Conservation (phyloP, 176 grass and related monocot genomes). For the Oryza glaberrima region DNA sequence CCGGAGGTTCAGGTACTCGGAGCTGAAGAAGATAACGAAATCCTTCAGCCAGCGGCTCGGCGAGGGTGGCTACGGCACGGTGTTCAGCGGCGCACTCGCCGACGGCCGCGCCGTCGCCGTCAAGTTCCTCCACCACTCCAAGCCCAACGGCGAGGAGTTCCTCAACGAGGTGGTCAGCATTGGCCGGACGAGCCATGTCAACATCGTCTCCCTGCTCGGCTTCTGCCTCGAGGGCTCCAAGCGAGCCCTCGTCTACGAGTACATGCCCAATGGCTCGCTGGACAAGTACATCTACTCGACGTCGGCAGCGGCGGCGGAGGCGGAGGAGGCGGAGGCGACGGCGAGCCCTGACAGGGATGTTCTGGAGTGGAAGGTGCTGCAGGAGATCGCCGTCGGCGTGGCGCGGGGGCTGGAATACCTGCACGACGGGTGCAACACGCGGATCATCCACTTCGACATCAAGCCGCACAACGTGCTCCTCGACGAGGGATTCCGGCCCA, state of each 20-base stretch:
- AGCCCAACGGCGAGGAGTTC: slow-evolving; percentile 56
- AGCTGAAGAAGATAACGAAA: slow-evolving; percentile 60
- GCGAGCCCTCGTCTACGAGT: slow-evolving; percentile 66
- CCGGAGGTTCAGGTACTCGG: slow-evolving; percentile 50
- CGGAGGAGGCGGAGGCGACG: too few species aligned
- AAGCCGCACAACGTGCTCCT: slow-evolving; percentile 77
- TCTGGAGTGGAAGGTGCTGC: slow-evolving; percentile 45
- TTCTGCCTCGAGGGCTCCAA: slow-evolving; percentile 64
- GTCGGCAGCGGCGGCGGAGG: neutral
- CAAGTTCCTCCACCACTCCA: slow-evolving; percentile 50
- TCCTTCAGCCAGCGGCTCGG: slow-evolving; percentile 57
- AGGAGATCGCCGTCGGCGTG: slow-evolving; percentile 55
- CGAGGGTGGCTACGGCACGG: slow-evolving; percentile 64
- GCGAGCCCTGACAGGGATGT: neutral
- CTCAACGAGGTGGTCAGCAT: slow-evolving; percentile 69
- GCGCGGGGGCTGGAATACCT: slow-evolving; percentile 71
- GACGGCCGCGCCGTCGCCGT: slow-evolving; percentile 43
- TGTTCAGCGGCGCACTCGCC: slow-evolving; percentile 47
- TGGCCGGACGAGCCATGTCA: slow-evolving; percentile 60
- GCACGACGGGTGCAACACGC: slow-evolving; percentile 60
- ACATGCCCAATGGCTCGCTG: slow-evolving; percentile 68
- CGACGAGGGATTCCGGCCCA: slow-evolving; percentile 47
- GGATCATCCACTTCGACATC: slow-evolving; percentile 84
- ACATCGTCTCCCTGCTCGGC: slow-evolving; percentile 61
- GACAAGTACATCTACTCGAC: slow-evolving; percentile 59